Evolutionary conservation across 345 rosid genomes (phyloP).

Genomic region (Gossypioides kirkii): DNA sequence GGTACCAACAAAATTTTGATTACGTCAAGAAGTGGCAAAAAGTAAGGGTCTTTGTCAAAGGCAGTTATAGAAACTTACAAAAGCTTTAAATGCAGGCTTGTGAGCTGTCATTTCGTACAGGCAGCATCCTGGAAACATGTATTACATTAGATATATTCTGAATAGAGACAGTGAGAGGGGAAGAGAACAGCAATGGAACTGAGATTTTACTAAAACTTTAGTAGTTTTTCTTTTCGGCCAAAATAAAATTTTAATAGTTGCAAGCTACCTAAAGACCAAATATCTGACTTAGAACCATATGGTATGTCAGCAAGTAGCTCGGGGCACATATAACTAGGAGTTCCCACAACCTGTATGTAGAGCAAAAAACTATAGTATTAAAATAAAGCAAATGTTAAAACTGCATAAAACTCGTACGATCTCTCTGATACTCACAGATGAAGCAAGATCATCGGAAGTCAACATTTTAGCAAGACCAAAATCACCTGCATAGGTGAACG

Average conservation of each 20-base stretch:
- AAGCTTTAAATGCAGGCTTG: constrained; percentile 91
- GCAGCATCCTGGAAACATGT: constrained; percentile 70
- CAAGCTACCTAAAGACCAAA: constrained; percentile 86
- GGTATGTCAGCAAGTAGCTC: constrained; percentile 98
- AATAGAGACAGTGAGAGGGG: constrained; percentile 1
- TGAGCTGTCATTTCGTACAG: constrained; percentile 88
- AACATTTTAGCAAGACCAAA: constrained; percentile 96
- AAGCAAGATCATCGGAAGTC: constrained; percentile 87
- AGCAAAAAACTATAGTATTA: constrained; percentile 2
- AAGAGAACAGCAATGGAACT: neutral
- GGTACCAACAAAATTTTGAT: neutral
- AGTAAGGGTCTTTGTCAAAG: neutral
- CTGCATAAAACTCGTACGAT: neutral
- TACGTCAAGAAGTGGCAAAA: neutral
- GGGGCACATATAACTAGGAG: constrained; percentile 99
- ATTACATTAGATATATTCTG: constrained; percentile 8
- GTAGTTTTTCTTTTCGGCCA: too few relatives aligned
- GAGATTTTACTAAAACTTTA: neutral
- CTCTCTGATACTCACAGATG: constrained; percentile 59
- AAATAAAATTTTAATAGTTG: neutral
- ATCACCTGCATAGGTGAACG: constrained; percentile 56
- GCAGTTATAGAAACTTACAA: constrained; percentile 50
- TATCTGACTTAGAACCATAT: constrained; percentile 96
- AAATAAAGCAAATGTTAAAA: constrained; percentile 8
- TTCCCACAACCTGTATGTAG: constrained; percentile 75